Evolutionary conservation across 2,329 filamentous ascomycete species (phyloP), one percentile per base, ranked within the genome.

Genomic region (Talaromyces islandicus): DNA sequence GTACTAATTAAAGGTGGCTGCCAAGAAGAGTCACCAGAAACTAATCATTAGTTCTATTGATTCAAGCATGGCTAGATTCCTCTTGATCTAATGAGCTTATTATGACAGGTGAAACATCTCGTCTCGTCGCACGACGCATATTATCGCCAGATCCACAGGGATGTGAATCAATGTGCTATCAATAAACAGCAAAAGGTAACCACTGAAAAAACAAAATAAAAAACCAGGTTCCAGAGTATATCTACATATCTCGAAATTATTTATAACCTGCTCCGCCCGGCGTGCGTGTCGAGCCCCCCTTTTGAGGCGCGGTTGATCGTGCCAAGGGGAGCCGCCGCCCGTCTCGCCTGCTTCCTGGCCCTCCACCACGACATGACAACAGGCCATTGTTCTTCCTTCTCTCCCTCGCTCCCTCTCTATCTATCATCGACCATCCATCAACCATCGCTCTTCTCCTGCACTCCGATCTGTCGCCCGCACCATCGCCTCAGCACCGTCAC

Each of bases 251-350:
- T 35, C 3, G 12, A 35, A 14, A 35, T 12, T 38, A 38, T 38
- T 38, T 38, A 38, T 14, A 38, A 46, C 5, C 11, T 17, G 19
- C 43, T 19, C 43, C 43, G 43, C n/a, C 43, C n/a, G 43, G 43
- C 43, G 43, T 46, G 43, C 43, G 43, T 46, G 43, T 46, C 43
- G 43, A 46, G 43, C 53, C 54, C 64, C 67, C 66, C 67, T 67
- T 64, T 68, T 67, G 63, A 67, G 35, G 35, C 41, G 43, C 52
- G 56, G 43, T 24, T 24, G 11, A 24, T 46, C 43, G 43, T 46
- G 43, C 43, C 43, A 46, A 46, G 43, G 43, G 43, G 10, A 46
- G 41, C 41, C 41, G 19, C 32, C 32, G 32, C 35, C 35, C 35
- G 35, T 38, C 35, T 38, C 35, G 43, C 43, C 43, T 46, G 43